Evolutionary conservation across 495 filamentous ascomycete species (phyloP), one percentile per base, ranked within the genome.

Genomic region (Chaetomium cochliodes): DNA sequence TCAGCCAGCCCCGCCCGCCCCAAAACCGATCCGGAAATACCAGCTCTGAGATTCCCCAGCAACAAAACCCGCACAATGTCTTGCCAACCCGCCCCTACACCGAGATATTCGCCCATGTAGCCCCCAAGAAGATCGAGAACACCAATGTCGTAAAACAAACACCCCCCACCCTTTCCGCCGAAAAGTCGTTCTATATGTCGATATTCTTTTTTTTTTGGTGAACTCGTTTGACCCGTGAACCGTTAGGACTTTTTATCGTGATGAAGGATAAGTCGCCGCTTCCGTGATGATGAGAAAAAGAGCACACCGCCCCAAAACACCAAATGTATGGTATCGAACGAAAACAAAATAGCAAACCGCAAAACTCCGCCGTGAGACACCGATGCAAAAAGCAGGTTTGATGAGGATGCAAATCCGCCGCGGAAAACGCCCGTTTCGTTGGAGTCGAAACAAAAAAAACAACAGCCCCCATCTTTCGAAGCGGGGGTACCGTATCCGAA

Each of bases 141-240:
- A 76, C 70, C 68, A 56, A 65, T 46, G 60, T 66, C 64, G 65
- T 61, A 64, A 65, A 67, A 63, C 65, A 65, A 67, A 67, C 65
- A 37, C 69, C 63, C 53, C 59, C 25, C 30, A 37, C 47, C 65
- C 50, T 16, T 26, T 53, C 68, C 42, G 57, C 69, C 46, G 50
- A 62, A 58, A 63, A 58, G 63, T 71, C 69, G 70, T 65, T 76
- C 74, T 76, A 76, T 75, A 76, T 71, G 69, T 70, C 68, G 67
- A 67, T 68, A 58, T 68, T 67, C 64, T 69, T 68, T 75, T 75
- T 74, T 64, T 30, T 68, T 69, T 66, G 69, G 69, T 69, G 70
- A 72, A 74, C 70, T 76, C 74, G 73, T 75, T 75, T 50, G 62
- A 74, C 67, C 74, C 74, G 66, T 77, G 72, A 71, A 73, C 73